Conservation (phyloP, 805 yeast genomes). For the Saccharomycopsis guyanensis region DNA sequence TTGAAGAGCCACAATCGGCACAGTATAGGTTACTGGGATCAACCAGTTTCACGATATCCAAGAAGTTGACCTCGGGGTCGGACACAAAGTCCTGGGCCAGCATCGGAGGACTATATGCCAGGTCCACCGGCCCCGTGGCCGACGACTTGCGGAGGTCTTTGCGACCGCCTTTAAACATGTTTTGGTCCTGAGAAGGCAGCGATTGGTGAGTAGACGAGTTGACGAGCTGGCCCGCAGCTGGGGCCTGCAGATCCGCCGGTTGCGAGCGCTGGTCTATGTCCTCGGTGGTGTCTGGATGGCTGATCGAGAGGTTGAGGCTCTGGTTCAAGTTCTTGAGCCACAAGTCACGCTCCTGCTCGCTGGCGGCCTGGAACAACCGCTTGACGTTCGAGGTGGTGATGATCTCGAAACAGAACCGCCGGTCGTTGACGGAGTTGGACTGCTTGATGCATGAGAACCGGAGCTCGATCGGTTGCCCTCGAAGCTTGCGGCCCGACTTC, state of each 20-base stretch:
- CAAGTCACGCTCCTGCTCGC: conserved; percentile 53
- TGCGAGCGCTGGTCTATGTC: too few species aligned
- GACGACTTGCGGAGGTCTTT: conserved; percentile 2
- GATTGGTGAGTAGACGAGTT: too few species aligned
- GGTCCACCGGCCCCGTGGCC: not conserved
- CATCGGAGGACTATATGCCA: too few species aligned
- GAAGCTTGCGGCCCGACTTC: conserved; percentile 57
- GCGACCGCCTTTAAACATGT: conserved; percentile 13
- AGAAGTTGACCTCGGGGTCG: conserved; percentile 15
- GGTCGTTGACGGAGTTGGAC: conserved; percentile 24
- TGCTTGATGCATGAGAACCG: conserved; percentile 52
- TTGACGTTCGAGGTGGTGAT: conserved; percentile 59
- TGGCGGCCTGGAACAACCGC: conserved; percentile 68
- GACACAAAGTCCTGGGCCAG: not conserved
- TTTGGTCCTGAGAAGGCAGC: not conserved
- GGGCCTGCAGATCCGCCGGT: too few species aligned
- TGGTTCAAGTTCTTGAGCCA: conserved; percentile 63
- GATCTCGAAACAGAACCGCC: conserved; percentile 63
- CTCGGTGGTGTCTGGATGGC: not conserved
- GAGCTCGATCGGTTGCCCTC: conserved; percentile 62
- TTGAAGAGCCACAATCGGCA: conserved; percentile 68
- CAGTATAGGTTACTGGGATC: conserved; percentile 57
- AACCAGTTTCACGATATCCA: conserved; percentile 25
- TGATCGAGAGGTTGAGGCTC: conserved; percentile 6
- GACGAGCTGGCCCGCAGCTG: not conserved